Conservation (phyloP, 169 alveolate genomes). For the Hammondia hammondi region DNA sequence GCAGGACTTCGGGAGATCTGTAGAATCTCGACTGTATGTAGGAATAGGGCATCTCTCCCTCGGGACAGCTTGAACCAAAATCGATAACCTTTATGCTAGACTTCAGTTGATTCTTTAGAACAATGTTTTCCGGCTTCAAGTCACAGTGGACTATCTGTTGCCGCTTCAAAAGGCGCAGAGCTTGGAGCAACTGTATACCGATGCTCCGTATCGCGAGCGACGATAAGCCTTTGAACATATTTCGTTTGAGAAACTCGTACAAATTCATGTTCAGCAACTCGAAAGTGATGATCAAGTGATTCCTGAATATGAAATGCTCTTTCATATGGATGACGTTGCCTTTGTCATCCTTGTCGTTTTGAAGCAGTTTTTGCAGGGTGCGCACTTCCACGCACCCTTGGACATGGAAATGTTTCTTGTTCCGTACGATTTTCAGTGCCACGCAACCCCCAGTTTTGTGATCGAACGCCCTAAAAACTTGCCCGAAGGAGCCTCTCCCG, state of each 20-base stretch:
- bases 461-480: conserved; percentile 87
- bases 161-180: conserved; percentile 82
- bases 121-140: conserved; percentile 94
- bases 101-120: conserved; percentile 70
- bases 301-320: conserved; percentile 77
- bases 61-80: conserved; percentile 95
- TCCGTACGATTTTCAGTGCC: conserved; percentile 87
- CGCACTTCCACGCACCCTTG: conserved; percentile 74
- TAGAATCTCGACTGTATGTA: conserved; percentile 96
- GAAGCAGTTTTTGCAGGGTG: conserved; percentile 28
- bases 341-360: conserved; percentile 24
- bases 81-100: conserved; percentile 92
- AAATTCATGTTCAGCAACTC: conserved; percentile 89
- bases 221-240: conserved; percentile 53
- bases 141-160: conserved; percentile 92
- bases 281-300: conserved; percentile 93
- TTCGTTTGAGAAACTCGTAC: conserved; percentile 46
- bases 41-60: conserved; percentile 89
- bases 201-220: conserved; percentile 55
- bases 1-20: conserved; percentile 97
- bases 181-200: conserved; percentile 83
- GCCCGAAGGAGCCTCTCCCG: conserved; percentile 91
- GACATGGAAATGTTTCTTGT: conserved; percentile 84
- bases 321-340: conserved; percentile 51
- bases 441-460: conserved; percentile 83